These are phyloP conservation scores for Candida khao-thaluensis DNA, from an alignment of 805 yeast species.

Conservation along the genomic window DNA sequence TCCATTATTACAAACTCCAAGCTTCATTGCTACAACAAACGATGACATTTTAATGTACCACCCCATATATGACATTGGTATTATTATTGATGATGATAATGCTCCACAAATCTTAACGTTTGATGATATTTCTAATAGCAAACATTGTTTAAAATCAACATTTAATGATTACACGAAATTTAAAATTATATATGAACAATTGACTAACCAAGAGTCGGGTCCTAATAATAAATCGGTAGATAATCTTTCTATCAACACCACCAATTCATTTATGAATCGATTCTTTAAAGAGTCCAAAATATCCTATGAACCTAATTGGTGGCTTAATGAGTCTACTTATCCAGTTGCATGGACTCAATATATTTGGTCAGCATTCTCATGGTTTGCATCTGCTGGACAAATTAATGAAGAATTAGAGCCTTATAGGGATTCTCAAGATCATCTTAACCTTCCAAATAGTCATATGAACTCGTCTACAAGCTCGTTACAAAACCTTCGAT, in stretches of 20 bases:
- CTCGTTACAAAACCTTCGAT: slow-evolving; percentile 6
- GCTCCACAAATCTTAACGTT: slow-evolving; percentile 10
- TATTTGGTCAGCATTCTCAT: slow-evolving; percentile 67
- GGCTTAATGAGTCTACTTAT: slow-evolving; percentile 43
- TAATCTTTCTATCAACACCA: slow-evolving; percentile 24
- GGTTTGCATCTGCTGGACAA: slow-evolving; percentile 91
- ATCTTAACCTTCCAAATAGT: slow-evolving; percentile 1
- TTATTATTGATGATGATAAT: slow-evolving; percentile 22
- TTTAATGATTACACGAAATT: slow-evolving; percentile 38
- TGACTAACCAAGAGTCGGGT: slow-evolving; percentile 2
- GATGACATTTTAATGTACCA: slow-evolving; percentile 65
- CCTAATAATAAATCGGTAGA: slow-evolving; percentile 13
- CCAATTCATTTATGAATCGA: slow-evolving; percentile 16
- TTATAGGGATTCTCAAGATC: background rate
- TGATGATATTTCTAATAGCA: slow-evolving; percentile 8
- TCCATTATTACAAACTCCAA: slow-evolving; percentile 2
- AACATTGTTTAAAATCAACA: slow-evolving; percentile 25
- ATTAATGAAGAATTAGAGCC: slow-evolving; percentile 16
- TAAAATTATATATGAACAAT: slow-evolving; percentile 28
- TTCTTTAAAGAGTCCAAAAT: slow-evolving; percentile 5
- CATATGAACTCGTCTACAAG: slow-evolving; percentile 6
- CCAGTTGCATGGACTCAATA: slow-evolving; percentile 56
- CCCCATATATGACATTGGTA: slow-evolving; percentile 48
- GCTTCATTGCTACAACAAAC: slow-evolving; percentile 56
- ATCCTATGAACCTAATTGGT: slow-evolving; percentile 39